phyloP scores from a whole-genome alignment of 2,329 filamentous ascomycete species.

The Colletotrichum siamense region DNA sequence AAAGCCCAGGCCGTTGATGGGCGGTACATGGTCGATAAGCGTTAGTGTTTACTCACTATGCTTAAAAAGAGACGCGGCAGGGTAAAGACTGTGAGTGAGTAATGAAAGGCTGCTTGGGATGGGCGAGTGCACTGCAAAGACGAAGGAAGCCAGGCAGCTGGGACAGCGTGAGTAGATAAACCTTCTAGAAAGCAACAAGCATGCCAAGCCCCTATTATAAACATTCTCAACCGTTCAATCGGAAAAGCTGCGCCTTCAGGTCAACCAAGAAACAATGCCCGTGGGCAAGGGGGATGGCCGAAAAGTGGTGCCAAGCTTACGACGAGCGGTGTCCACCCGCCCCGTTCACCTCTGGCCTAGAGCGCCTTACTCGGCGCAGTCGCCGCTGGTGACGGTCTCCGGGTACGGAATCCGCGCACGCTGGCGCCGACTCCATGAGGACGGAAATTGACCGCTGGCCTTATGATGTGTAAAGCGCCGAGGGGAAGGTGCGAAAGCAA shows the following conservation, averaged over 20 bases:
- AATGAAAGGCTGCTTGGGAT: not conserved
- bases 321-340: not conserved
- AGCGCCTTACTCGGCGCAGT: too few relatives aligned
- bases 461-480: not conserved
- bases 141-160: not conserved
- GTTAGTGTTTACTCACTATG: not conserved
- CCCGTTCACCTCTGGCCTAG: not conserved
- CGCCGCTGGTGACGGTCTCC: too few relatives aligned
- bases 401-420: not conserved
- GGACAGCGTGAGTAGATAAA: not conserved
- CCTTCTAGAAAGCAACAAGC: not conserved
- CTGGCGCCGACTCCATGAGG: not conserved
- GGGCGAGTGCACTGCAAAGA: not conserved
- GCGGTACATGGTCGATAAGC: not conserved
- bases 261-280: not conserved
- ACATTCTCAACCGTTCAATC: not conserved
- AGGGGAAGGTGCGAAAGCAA: not conserved
- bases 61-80: not conserved
- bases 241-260: not conserved
- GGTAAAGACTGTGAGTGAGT: not conserved
- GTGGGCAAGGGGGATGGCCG: not conserved
- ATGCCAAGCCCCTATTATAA: not conserved
- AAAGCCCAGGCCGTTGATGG: not conserved
- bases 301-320: slow-evolving; percentile 2
- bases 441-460: not conserved